phyloP scores from a whole-genome alignment of 2,329 filamentous ascomycete species.

The Sporothrix pseudoabietina region DNA sequence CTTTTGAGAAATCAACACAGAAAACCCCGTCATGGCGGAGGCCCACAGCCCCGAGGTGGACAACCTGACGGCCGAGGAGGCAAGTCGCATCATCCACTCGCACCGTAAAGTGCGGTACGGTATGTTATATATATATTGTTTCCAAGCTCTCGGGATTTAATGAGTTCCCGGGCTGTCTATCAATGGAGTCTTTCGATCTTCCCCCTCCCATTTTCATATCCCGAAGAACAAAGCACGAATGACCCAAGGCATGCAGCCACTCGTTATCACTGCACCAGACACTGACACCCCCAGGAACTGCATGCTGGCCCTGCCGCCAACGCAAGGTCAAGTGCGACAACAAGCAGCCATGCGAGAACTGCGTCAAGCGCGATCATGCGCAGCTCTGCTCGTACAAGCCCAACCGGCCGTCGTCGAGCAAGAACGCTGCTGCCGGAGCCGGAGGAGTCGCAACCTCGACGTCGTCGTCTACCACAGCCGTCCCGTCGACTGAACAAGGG shows the following conservation, averaged over 20 bases:
- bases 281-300: constrained; percentile 51
- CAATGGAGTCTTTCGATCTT: background rate
- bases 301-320: constrained; percentile 68
- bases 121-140: constrained; percentile 44
- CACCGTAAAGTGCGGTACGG: constrained; percentile 70
- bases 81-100: constrained; percentile 68
- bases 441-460: constrained; percentile 34
- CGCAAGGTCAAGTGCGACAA: constrained; percentile 71
- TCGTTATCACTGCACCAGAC: background rate
- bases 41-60: constrained; percentile 53
- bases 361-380: constrained; percentile 65
- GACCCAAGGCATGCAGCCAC: background rate
- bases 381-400: constrained; percentile 69
- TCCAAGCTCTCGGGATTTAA: background rate
- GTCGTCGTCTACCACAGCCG: constrained; percentile 27
- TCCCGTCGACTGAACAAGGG: background rate
- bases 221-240: constrained; percentile 20
- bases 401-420: constrained; percentile 52
- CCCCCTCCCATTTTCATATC: constrained; percentile 20
- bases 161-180: background rate
- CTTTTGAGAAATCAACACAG: background rate
- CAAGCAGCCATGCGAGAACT: constrained; percentile 69
- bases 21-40: constrained; percentile 48
- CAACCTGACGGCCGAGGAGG: constrained; percentile 65
- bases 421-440: constrained; percentile 37